Evolutionary conservation across 345 rosid genomes (phyloP).

Genomic region (Eucalyptus polybractea): DNA sequence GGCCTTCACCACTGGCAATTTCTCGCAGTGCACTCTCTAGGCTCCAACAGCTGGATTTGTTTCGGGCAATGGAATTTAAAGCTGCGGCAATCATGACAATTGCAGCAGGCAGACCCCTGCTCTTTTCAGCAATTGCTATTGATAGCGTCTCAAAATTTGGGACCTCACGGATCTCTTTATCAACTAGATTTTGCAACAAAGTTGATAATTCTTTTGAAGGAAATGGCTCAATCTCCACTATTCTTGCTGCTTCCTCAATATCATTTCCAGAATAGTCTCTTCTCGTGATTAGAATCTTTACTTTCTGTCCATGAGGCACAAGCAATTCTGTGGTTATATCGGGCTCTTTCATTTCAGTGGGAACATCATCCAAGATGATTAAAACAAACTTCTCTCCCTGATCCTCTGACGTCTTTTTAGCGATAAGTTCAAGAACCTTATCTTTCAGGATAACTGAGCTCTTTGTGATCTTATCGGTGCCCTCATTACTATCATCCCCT

Average conservation of each 20-base stretch:
- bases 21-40: background rate
- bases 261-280: background rate
- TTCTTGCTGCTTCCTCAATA: background rate
- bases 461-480: background rate
- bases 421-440: slow-evolving; percentile 1
- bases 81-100: slow-evolving; percentile 17
- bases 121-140: background rate
- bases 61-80: background rate
- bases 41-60: background rate
- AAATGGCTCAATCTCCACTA: background rate
- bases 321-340: background rate
- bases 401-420: background rate
- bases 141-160: background rate
- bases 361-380: slow-evolving; percentile 31
- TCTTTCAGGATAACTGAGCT: background rate
- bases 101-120: background rate
- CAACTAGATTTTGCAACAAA: background rate
- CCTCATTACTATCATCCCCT: background rate
- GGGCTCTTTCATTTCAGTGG: background rate
- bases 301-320: background rate
- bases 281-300: slow-evolving; percentile 8
- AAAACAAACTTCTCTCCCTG: background rate
- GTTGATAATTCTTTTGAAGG: background rate
- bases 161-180: background rate
- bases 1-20: background rate